Percentiles rank a stretch among this genome's conserved stretches.
These are phyloP conservation scores for Silene noctiflora DNA, from an alignment of 179 eudicot genomes.

Conservation along the genomic window DNA sequence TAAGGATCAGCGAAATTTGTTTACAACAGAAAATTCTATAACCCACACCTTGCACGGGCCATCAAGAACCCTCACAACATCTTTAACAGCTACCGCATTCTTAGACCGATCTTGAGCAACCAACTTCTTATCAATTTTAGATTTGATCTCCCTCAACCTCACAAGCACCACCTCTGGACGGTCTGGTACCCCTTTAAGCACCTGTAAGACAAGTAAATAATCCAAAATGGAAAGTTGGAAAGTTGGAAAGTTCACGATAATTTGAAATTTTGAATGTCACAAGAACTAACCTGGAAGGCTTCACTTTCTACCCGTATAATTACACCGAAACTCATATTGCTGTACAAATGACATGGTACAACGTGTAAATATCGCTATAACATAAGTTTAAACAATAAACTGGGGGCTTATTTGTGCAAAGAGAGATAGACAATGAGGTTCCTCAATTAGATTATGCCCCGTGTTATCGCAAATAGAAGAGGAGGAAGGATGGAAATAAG, in stretches of 20 bases:
- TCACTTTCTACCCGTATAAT: slow-evolving; percentile 96
- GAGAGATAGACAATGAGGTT: too few relatives aligned
- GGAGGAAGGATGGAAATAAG: background rate
- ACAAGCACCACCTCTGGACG: slow-evolving; percentile 85
- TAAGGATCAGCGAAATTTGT: background rate
- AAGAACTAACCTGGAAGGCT: slow-evolving; percentile 79
- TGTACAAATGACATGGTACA: slow-evolving; percentile 37
- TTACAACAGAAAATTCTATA: background rate
- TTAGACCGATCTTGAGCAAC: slow-evolving; percentile 71
- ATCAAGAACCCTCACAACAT: slow-evolving; percentile 57
- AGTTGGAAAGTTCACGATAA: background rate
- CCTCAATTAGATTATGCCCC: background rate
- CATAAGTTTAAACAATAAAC: background rate
- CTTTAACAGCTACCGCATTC: slow-evolving; percentile 76
- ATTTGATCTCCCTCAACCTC: slow-evolving; percentile 82
- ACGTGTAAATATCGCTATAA: background rate
- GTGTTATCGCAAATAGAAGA: background rate
- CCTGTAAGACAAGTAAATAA: slow-evolving; percentile 36
- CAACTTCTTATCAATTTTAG: slow-evolving; percentile 68
- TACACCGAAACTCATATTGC: slow-evolving; percentile 83
- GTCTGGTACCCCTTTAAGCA: slow-evolving; percentile 89
- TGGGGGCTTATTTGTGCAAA: background rate
- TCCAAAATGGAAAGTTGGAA: slow-evolving; percentile 14
- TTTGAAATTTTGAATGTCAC: background rate
- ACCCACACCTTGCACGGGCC: slow-evolving; percentile 51